Evolutionary conservation across 2,329 filamentous ascomycete genomes (phyloP), one percentile per base, ranked within the genome.

Genomic region (Botrytis pseudocinerea): DNA sequence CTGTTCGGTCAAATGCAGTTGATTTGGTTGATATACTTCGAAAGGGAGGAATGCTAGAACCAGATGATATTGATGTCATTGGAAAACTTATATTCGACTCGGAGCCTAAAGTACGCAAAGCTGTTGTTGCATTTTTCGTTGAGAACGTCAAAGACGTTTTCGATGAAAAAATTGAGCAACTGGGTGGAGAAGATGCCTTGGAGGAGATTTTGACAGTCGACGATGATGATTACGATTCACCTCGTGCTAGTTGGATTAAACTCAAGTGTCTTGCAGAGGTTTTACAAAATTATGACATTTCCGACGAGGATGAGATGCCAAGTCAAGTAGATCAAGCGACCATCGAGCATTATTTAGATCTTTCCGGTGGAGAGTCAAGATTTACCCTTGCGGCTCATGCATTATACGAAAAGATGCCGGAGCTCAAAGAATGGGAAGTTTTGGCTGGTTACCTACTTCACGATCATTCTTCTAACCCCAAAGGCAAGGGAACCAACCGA

Each of bases 251-350:
- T 75, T 99, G 96, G 96, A 89, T 98, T 78, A 94, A 93, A 80
- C 89, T 97, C 80, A 99, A 98, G 83, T 95, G 92, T 76, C 86
- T 99, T 22, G 93, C 92, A 4, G 94, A 97, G 81, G 92, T 93
- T 18, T 86, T 99, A 40, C 88, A 92, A 46, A 88, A 89, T 16
- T 98, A 98, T 79, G 94, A 98, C 80, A 85, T 87, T 9, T 90
- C 93, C 77, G 85, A 91, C 61, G 85, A 88, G 69, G 87, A 89
- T 57, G 87, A 89, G 44, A 83, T 90, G 48, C 84, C 85, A 4
- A 84, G 81, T 71, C 83, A 86, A 73, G 83, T 86, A 38, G 83
- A 85, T 70, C 82, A 82, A 60, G 78, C 78, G 9, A 68, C 40
- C 16, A 78, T 81, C 73, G 83, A 84, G 25, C 83, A 83, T 35